phyloP scores from a whole-genome alignment of 371 early-diverging fungal genomes.

The Mortierella sp. region DNA sequence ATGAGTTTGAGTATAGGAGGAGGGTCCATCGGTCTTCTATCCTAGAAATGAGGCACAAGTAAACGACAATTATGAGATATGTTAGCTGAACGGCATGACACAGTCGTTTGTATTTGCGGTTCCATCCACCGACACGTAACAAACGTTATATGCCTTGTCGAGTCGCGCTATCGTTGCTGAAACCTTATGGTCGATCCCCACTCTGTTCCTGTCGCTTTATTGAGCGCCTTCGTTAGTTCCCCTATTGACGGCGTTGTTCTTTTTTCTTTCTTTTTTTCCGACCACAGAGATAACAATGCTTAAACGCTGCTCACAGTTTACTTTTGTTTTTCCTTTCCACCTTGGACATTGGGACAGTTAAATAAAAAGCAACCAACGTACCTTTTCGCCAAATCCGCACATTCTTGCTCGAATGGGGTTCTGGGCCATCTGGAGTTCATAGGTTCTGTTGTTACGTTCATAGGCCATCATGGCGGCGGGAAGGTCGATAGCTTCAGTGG shows the following conservation, averaged over 20 bases:
- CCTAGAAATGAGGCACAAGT: conserved; percentile 40
- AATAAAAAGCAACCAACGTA: conserved; percentile 13
- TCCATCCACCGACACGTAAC: background rate
- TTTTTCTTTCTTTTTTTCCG: background rate
- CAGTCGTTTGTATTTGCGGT: background rate
- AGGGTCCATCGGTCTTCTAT: conserved; percentile 71
- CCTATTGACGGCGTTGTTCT: background rate
- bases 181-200: background rate
- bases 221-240: background rate
- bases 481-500: background rate
- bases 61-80: background rate
- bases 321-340: background rate
- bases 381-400: conserved; percentile 87
- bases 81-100: background rate
- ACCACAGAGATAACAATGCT: background rate
- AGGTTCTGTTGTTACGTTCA: conserved; percentile 51
- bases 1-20: conserved; percentile 68
- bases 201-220: background rate
- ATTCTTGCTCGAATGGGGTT: conserved; percentile 86
- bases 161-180: background rate
- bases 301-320: background rate
- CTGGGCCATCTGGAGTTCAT: conserved; percentile 67
- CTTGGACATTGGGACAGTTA: background rate
- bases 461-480: conserved; percentile 1
- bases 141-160: background rate